Conservation (phyloP, 2,329 filamentous ascomycete species). For the Blumeriella jaapii region DNA sequence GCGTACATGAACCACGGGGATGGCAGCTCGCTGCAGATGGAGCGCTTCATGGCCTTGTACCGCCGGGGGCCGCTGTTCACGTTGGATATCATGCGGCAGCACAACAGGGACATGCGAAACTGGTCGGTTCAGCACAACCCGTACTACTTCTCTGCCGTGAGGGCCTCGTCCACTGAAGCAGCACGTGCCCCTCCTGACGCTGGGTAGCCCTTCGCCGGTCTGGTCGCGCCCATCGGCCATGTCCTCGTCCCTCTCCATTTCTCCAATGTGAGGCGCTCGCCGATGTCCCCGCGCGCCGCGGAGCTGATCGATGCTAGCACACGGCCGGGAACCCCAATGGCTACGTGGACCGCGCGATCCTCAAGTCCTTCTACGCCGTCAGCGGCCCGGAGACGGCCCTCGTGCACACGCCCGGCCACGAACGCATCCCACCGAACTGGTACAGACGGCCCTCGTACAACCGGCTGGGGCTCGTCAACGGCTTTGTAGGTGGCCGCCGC, state of each 20-base stretch:
- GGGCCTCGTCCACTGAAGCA: background rate
- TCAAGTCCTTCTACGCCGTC: constrained; percentile 22
- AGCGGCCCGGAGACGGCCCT: constrained; percentile 12
- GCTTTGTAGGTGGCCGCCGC: background rate
- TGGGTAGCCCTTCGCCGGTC: constrained; percentile 11
- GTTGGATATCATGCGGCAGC: constrained; percentile 9
- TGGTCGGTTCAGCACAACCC: constrained; percentile 31
- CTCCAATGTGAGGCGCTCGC: constrained; percentile 1
- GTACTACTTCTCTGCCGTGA: constrained; percentile 37
- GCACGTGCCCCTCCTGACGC: background rate
- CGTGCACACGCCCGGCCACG: constrained; percentile 6
- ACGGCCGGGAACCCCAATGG: constrained; percentile 9
- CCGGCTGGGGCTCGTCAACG: constrained; percentile 2
- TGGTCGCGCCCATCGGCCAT: constrained; percentile 9
- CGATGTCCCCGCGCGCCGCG: too few relatives aligned
- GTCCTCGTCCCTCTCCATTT: constrained; percentile 5
- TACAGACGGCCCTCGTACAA: constrained; percentile 8
- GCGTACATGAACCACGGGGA: constrained; percentile 10
- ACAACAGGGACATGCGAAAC: constrained; percentile 7
- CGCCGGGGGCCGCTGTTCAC: constrained; percentile 7
- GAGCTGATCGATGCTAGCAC: constrained; percentile 1
- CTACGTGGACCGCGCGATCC: constrained; percentile 22
- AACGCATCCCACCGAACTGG: constrained; percentile 14
- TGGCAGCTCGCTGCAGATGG: constrained; percentile 5
- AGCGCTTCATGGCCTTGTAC: constrained; percentile 9